Conservation (phyloP, 2,329 filamentous ascomycete species). For the Botrytis paeoniae region DNA sequence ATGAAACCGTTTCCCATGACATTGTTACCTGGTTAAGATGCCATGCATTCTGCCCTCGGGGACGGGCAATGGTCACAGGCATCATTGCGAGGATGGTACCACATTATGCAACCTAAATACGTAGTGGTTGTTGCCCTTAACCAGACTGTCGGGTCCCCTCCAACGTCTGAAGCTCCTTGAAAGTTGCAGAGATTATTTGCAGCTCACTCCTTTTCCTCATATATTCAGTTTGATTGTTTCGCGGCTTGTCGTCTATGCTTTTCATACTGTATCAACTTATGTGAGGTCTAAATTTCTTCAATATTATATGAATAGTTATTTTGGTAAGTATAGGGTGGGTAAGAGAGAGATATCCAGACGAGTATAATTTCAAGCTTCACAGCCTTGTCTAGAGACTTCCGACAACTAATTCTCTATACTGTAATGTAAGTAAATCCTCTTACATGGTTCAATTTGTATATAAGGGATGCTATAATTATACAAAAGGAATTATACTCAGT, state of each 20-base stretch:
- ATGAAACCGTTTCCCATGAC: background rate
- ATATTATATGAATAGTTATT: background rate
- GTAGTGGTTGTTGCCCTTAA: background rate
- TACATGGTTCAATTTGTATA: background rate
- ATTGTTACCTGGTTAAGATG: background rate
- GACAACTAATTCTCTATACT: background rate
- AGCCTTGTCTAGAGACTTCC: background rate
- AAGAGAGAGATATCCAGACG: background rate
- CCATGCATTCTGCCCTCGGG: background rate
- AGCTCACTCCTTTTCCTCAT: background rate
- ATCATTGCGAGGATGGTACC: background rate
- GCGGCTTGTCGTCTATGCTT: background rate
- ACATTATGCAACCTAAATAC: background rate
- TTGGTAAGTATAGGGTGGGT: background rate
- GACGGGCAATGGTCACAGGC: background rate
- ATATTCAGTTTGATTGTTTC: background rate
- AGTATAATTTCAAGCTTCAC: background rate
- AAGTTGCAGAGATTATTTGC: background rate
- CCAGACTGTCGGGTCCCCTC: background rate
- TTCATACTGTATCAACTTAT: background rate
- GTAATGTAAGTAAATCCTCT: background rate
- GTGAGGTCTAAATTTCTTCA: no score
- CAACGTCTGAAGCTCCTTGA: background rate
- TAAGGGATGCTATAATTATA: background rate
- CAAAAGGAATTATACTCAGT: background rate